Conservation (phyloP, 1,284 basidiomycete genomes). For the Trichosporon coremiiforme region DNA sequence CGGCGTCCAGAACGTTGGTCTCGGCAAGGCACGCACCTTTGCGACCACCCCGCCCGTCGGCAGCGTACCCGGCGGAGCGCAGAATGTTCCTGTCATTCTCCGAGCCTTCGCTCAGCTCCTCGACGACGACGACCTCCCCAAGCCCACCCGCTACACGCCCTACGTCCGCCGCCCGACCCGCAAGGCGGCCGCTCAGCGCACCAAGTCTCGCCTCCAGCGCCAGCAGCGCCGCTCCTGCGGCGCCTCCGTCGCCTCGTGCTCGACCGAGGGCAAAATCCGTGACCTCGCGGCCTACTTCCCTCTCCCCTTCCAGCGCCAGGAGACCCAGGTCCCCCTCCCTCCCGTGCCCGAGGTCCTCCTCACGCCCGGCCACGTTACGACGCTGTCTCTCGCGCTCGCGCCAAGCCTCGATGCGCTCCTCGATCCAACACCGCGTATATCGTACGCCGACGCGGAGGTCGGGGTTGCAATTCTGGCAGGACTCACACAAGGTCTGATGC, state of each 20-base stretch:
- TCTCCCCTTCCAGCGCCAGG: constrained; percentile 25
- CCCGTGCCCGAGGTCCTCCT: constrained; percentile 42
- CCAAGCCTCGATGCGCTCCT: constrained; percentile 43
- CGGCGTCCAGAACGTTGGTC: constrained; percentile 35
- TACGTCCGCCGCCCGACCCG: constrained; percentile 30
- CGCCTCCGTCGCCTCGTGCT: constrained; percentile 16
- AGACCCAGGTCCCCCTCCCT: constrained; percentile 32
- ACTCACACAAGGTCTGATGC: constrained; percentile 39
- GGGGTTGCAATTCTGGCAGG: constrained; percentile 43
- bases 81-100: constrained; percentile 43
- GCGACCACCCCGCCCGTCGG: constrained; percentile 34
- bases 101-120: constrained; percentile 44
- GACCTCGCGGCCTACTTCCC: constrained; percentile 48
- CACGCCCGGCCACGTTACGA: constrained; percentile 40
- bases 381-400: constrained; percentile 45
- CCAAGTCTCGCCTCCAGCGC: constrained; percentile 2
- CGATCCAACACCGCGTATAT: constrained; percentile 34
- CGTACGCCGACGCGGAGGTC: constrained; percentile 44
- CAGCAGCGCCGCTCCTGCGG: background rate
- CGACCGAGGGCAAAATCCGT: constrained; percentile 24
- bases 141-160: constrained; percentile 38
- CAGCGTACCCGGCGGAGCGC: constrained; percentile 14
- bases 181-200: constrained; percentile 9
- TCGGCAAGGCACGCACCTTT: constrained; percentile 44
- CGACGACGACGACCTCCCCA: constrained; percentile 43